Conservation (phyloP, 73 alveolate species). For the Paramecium octaurelia region DNA sequence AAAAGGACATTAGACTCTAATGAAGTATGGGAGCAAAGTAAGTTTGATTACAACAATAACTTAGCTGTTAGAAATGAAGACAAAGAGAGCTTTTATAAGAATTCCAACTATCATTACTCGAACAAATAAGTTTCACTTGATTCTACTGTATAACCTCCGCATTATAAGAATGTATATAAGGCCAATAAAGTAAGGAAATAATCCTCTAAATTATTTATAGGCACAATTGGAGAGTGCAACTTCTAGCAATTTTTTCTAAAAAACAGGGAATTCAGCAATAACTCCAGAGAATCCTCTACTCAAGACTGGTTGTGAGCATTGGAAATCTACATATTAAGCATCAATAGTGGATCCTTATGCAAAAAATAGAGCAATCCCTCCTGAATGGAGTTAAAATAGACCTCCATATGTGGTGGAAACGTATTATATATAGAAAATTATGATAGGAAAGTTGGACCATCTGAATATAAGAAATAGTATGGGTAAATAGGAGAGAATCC, state of each 20-base stretch:
- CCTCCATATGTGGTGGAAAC: conserved; percentile 58
- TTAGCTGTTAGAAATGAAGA: conserved; percentile 20
- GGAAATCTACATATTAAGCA: conserved; percentile 59
- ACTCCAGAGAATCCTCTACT: conserved; percentile 48
- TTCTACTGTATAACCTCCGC: conserved; percentile 31
- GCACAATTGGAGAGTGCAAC: conserved; percentile 52
- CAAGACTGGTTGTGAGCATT: conserved; percentile 57
- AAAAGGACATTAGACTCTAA: conserved; percentile 43
- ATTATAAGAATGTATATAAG: conserved; percentile 14
- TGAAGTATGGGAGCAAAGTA: conserved; percentile 61
- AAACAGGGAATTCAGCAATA: conserved; percentile 1
- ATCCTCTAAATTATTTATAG: neutral
- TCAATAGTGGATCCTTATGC: conserved; percentile 57
- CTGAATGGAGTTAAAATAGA: conserved; percentile 56
- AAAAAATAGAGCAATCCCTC: conserved; percentile 34
- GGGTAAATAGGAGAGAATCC: conserved; percentile 60
- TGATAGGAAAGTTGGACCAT: conserved; percentile 57
- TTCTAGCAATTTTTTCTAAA: conserved; percentile 9
- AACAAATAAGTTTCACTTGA: conserved; percentile 29
- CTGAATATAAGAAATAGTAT: conserved; percentile 55
- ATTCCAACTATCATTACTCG: conserved; percentile 43
- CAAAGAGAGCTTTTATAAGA: conserved; percentile 35
- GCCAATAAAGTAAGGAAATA: conserved; percentile 41
- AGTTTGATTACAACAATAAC: neutral
- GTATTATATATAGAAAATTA: neutral